phyloP scores from a whole-genome alignment of 306 rosid species.

The Fragaria iinumae region DNA sequence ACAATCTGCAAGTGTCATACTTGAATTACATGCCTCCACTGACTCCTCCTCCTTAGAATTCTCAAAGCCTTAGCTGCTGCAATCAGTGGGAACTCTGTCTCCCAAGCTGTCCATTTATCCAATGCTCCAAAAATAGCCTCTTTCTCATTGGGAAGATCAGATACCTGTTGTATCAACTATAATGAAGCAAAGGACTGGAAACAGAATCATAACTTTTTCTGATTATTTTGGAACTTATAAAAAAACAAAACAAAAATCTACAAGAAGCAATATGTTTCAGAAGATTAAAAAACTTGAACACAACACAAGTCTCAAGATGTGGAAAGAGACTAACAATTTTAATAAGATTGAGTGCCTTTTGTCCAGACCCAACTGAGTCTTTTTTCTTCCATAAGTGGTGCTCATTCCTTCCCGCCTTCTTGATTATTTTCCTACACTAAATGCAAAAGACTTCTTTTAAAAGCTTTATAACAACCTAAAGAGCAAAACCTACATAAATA shows the following conservation, averaged over 20 bases:
- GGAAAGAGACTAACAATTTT: slow-evolving; percentile 49
- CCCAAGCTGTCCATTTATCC: slow-evolving; percentile 96
- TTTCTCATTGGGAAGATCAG: slow-evolving; percentile 73
- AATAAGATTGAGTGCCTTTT: slow-evolving; percentile 67
- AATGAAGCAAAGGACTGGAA: neutral
- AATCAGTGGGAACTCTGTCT: slow-evolving; percentile 87
- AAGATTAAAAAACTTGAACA: slow-evolving; percentile 14
- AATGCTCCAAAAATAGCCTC: slow-evolving; percentile 86
- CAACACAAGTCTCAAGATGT: neutral
- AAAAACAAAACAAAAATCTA: neutral
- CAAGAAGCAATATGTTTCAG: neutral
- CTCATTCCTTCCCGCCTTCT: slow-evolving; percentile 45
- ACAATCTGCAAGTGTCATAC: slow-evolving; percentile 33
- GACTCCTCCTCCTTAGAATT: slow-evolving; percentile 58
- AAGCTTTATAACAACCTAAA: slow-evolving; percentile 13
- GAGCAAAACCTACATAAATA: neutral
- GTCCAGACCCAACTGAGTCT: slow-evolving; percentile 81
- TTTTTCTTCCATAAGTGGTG: slow-evolving; percentile 83
- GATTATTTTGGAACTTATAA: neutral
- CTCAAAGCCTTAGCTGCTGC: slow-evolving; percentile 80
- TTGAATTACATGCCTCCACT: slow-evolving; percentile 78
- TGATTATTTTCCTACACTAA: slow-evolving; percentile 54
- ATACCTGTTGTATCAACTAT: slow-evolving; percentile 47
- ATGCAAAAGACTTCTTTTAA: neutral
- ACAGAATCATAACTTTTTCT: neutral